Base-by-base conservation (phyloP, 2,329 filamentous ascomycete species). In the Macrophomina pseudophaseolina region DNA sequence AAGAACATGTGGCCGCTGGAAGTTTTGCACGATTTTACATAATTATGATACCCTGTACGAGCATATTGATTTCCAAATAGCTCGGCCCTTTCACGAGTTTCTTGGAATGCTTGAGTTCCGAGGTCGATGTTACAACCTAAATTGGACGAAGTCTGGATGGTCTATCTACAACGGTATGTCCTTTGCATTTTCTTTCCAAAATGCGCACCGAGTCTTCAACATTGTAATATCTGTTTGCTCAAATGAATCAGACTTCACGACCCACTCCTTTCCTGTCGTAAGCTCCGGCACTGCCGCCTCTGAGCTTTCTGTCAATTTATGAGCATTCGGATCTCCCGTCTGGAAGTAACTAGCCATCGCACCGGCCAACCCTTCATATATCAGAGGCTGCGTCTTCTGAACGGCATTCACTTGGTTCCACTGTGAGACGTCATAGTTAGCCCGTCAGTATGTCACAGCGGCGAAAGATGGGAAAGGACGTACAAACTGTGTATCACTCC, bases 341-440 rank as follows among this genome's bases (percentile, higher is more conserved):
- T 85, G 81, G 67, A 89, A 84, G 74, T 88, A 89, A 30, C 83
- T 86, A 0, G 85, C 86, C 71, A 89, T 83, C 0, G 87, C 86
- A 4, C 88, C 87, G 1, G 83, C 74, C 68, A 83, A 89, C 11
- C 85, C 87, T 18, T 83, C 68, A 68, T 89, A 90, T 5, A 85
- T 84, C 0, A 85, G 68, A 0, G 82, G 80, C 68, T 89, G 81
- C 0, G 81, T 78, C 66, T 82, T 72, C 67, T 89, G 87, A 2
- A 86, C 74, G 0, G 80, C 65, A 67, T 86, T 86, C 70, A 88
- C 73, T 40, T 79, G 79, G 70, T 89, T 86, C 87, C 86, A 90
- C 77, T 78, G 42, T 18, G 6, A 9, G 46, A 52, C 12, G 7
- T 23, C 7, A 0, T n/a, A 49, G 65, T 70, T 14, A 71, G 69